Base-by-base conservation (phyloP, 768 basidiomycete genomes). In the Floccularia luteovirens region DNA sequence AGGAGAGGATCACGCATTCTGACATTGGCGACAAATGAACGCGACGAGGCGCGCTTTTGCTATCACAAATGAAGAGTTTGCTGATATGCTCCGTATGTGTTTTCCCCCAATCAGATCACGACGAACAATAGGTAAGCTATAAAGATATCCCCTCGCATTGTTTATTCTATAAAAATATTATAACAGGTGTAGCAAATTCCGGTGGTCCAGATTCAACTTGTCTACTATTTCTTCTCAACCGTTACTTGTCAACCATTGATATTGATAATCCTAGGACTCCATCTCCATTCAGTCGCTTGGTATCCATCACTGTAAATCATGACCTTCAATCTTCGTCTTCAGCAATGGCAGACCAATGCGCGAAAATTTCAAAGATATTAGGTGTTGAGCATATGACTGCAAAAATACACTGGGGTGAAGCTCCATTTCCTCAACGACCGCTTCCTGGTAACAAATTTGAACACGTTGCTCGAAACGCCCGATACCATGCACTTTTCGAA, bases 201-300 rank as follows among this genome's bases (percentile, higher is more conserved):
- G 89, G 83, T 5, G 89, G 89, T 1, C 75, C 87, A 7, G 89
- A 91, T 56, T 91, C 89, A 2, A 77, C 81, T 0, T 86, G 83
- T 54, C 66, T 91, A 4, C 64, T 90, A 12, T 87, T 77, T 50
- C 72, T 90, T 11, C 60, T 90, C 25, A 52, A 75, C 27, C 63
- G 64, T 19, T 56, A 72, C 20, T 47, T 79, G 21, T 55, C 56
- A 46, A 38, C 19, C 25, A 12, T 31, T 19, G 3, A 23, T 36
- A 24, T 16, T 27, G 2, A 27, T 17, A 19, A 34, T 7, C n/a
- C 8, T 17, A 7, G 32, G 24, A 21, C 41, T 0, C 46, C 51
- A 7, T 35, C 42, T 6, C 5, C 23, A 31, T 57, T 61, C 4
- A 31, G 41, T 2, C 51, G 50, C 11, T 44, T 79, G 3, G 42